phyloP scores from a whole-genome alignment of 1,139 yeast species.

The Candida frijolesensis region DNA sequence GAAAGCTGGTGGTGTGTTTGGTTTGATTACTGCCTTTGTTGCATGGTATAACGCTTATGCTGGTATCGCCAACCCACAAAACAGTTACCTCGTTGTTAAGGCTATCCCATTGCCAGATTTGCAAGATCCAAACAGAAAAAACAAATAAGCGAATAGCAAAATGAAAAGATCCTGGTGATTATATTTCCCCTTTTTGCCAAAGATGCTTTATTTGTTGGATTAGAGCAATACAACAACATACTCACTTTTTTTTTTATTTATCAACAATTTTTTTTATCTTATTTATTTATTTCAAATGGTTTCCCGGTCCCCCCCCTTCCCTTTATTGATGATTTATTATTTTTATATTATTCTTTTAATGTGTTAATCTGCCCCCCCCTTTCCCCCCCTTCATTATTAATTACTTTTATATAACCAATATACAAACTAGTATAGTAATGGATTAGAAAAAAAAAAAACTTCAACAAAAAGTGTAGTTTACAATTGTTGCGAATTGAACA shows the following conservation, averaged over 20 bases:
- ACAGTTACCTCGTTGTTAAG: constrained; percentile 62
- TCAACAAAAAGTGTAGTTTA: neutral
- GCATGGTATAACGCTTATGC: constrained; percentile 94
- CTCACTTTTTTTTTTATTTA: neutral
- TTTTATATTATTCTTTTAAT: constrained; percentile 9
- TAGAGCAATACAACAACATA: neutral
- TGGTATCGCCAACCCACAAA: constrained; percentile 78
- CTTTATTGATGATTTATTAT: constrained; percentile 4
- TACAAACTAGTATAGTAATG: constrained; percentile 12
- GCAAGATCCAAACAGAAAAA: constrained; percentile 23
- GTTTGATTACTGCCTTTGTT: constrained; percentile 72
- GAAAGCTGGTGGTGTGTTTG: constrained; percentile 81
- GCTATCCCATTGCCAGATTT: constrained; percentile 51
- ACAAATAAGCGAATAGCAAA: neutral
- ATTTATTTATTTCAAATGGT: constrained; percentile 2
- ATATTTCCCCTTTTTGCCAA: neutral
- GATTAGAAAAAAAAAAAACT: constrained; percentile 4
- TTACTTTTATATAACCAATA: constrained; percentile 6
- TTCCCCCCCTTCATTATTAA: constrained; percentile 6
- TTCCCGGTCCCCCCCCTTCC: constrained; percentile 9
- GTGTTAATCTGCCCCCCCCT: constrained; percentile 14
- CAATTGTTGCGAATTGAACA: neutral
- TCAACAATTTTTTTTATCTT: constrained; percentile 1
- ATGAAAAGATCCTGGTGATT: constrained; percentile 1
- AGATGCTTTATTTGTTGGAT: neutral